Base-by-base conservation (phyloP, 2,329 filamentous ascomycete species). In the Hypomyces perniciosus region DNA sequence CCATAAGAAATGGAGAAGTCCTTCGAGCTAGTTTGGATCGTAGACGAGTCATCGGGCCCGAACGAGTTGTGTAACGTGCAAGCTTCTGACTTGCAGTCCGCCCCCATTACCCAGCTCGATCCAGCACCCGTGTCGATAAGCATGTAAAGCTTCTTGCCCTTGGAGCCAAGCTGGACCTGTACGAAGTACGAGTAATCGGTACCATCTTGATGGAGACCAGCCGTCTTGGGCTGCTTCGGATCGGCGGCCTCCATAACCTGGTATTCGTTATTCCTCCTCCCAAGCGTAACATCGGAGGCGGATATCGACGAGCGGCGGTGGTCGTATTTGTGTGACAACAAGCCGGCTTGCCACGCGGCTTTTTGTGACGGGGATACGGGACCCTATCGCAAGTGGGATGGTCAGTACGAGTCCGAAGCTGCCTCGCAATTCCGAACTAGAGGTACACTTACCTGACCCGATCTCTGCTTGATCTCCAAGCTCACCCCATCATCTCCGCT, bases 101-200 rank as follows among this genome's bases (percentile, higher is more conserved):
- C 73, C 30, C 84, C 80, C 81, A 93, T 93, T 20, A 95, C 81
- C 90, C 90, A 96, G 9, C 85, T 90, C 52, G 88, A 89, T 26
- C 79, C 79, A 37, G 83, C 81, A 28, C 83, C 83, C 6, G 83
- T 84, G 62, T 86, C 83, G 51, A 86, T 68, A 28, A 86, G 73
- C 77, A 86, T 79, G 58, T 79, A 80, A 57, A 85, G 58, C 2
- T 73, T 63, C 56, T 77, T 80, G 39, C 68, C 66, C 10, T 71
- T 66, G 4, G 81, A 81, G 10, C 83, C 83, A 12, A 86, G 62
- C 33, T 70, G 59, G 12, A 78, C 78, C 61, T 81, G 66, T 40
- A 81, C 67, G 58, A 86, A 85, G 65, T 86, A 86, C 2, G 81
- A 83, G 57, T 77, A 83, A 61, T 86, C 83, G 12, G 77, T 79